Conservation (phyloP, 768 basidiomycete genomes). For the Pisolithus orientalis region DNA sequence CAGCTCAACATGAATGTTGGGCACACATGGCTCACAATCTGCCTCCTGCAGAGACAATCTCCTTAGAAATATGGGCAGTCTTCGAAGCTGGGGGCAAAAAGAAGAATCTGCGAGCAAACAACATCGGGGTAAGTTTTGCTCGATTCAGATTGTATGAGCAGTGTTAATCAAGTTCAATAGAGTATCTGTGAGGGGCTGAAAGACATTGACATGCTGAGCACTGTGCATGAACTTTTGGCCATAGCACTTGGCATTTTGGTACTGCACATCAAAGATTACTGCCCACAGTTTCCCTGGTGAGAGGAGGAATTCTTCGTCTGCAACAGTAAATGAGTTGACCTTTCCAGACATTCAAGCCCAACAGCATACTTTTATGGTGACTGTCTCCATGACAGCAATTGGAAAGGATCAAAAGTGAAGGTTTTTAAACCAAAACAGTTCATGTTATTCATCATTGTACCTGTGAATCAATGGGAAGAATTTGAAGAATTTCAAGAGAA, state of each 20-base stretch:
- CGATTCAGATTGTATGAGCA: neutral
- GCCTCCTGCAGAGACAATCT: neutral
- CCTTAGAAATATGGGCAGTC: neutral
- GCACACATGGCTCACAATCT: neutral
- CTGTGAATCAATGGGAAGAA: slow-evolving; percentile 4
- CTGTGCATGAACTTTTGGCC: neutral
- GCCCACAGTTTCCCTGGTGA: neutral
- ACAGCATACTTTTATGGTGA: slow-evolving; percentile 3
- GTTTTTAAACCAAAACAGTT: slow-evolving; percentile 5
- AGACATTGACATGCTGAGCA: neutral
- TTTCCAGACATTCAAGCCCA: neutral
- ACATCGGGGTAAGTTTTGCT: neutral
- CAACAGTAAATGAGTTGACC: slow-evolving; percentile 4
- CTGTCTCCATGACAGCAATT: neutral
- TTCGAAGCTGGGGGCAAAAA: neutral
- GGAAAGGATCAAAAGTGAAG: neutral
- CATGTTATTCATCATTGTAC: neutral
- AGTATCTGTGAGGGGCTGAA: slow-evolving; percentile 3
- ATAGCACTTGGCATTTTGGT: neutral
- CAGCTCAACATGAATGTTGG: neutral
- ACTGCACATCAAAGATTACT: neutral
- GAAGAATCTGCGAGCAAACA: neutral
- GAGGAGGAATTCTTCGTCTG: slow-evolving; percentile 3
- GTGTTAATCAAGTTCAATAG: neutral
- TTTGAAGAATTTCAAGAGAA: neutral